Conservation (phyloP, 768 basidiomycete species). For the Pleurotus eryngii region DNA sequence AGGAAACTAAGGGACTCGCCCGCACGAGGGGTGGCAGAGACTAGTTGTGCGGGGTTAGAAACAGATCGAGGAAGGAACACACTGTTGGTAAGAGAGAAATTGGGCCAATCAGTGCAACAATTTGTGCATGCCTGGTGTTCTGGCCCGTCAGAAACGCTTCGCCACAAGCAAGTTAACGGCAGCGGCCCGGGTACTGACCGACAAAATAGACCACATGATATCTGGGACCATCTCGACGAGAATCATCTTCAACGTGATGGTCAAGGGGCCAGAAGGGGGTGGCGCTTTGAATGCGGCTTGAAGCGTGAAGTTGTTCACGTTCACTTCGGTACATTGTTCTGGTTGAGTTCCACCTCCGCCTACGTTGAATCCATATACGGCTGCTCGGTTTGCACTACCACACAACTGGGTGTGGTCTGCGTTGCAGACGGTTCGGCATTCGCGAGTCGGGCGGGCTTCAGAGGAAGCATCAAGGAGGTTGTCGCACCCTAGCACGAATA, state of each 20-base stretch:
- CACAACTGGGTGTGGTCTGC: conserved; percentile 36
- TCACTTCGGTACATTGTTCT: conserved; percentile 25
- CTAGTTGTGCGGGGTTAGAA: conserved; percentile 32
- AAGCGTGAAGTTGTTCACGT: conserved; percentile 35
- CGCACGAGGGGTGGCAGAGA: conserved; percentile 34
- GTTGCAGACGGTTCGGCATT: conserved; percentile 37
- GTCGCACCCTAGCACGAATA: conserved; percentile 33
- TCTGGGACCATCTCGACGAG: conserved; percentile 37
- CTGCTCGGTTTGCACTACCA: conserved; percentile 36
- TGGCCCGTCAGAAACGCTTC: no score
- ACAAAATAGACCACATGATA: conserved; percentile 37
- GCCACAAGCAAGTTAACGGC: no score
- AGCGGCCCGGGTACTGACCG: conserved; percentile 23
- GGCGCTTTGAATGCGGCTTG: conserved; percentile 32
- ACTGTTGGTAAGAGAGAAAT: conserved; percentile 34
- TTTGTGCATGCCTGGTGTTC: conserved; percentile 31
- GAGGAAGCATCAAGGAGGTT: conserved; percentile 29
- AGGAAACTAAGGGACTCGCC: conserved; percentile 44
- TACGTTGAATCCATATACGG: conserved; percentile 31
- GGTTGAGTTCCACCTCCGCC: conserved; percentile 22
- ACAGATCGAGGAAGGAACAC: conserved; percentile 37
- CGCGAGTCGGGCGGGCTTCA: conserved; percentile 34
- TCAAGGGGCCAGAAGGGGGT: conserved; percentile 23
- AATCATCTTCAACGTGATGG: conserved; percentile 30
- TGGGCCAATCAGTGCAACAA: conserved; percentile 43